Base-by-base conservation (phyloP, 2,329 filamentous ascomycete species). In the Corynespora cassiicola region DNA sequence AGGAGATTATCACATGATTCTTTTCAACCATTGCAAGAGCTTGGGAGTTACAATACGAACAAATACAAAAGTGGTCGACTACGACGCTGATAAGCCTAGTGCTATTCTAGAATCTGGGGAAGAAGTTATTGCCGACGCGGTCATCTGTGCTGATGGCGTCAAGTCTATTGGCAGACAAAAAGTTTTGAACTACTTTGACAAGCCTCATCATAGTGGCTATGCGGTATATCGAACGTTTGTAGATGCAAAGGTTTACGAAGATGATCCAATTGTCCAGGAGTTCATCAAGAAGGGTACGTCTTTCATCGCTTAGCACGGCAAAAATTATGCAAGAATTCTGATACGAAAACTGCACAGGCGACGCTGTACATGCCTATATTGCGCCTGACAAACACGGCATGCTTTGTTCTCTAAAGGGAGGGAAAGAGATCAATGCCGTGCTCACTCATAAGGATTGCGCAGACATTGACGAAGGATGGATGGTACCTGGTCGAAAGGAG, bases 331-430 rank as follows among this genome's bases (percentile, higher is more conserved):
- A n/a, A n/a, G n/a, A n/a, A n/a, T n/a, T n/a, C n/a, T n/a, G n/a
- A n/a, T n/a, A n/a, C n/a, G n/a, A n/a, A n/a, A n/a, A n/a, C n/a
- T n/a, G n/a, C n/a, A n/a, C n/a, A n/a, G n/a, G n/a, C n/a, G n/a
- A n/a, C n/a, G n/a, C n/a, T n/a, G n/a, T n/a, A n/a, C n/a, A n/a
- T n/a, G n/a, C n/a, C n/a, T n/a, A n/a, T n/a, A n/a, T 75, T 26
- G 72, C 72, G 5, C 54, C 65, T 15, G 71, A 75, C 39, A 69
- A 66, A 11, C 72, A 75, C 36, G 48, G 74, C 2, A 66, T 75
- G 7, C 72, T 74, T 37, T 74, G 73, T 36, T 74, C 71, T 1
- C 61, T 74, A 5, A 66, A 70, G 8, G 61, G 63, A 33, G 72
- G 72, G 15, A 57, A 67, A 7, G 71, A 75, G 50, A 73, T 75